Conservation (phyloP, 805 yeast genomes). For the Torulaspora delbrueckii region DNA sequence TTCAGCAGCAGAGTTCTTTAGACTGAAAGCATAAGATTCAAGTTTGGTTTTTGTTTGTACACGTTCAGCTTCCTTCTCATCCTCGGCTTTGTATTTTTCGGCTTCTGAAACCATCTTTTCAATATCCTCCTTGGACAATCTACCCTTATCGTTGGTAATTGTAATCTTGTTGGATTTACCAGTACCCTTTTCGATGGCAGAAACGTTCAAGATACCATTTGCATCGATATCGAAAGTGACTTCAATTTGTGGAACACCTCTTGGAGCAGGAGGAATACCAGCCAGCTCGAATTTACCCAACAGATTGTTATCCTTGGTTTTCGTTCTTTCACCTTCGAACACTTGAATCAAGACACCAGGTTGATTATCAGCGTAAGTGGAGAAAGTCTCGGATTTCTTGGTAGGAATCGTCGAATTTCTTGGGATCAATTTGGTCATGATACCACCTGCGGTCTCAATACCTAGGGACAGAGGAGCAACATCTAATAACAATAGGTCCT, state of each 20-base stretch:
- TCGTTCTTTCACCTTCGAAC: constrained; percentile 96
- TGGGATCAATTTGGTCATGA: constrained; percentile 95
- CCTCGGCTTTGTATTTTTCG: constrained; percentile 95
- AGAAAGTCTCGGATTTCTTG: constrained; percentile 94
- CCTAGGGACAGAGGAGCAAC: constrained; percentile 97
- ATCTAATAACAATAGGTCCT: constrained; percentile 89
- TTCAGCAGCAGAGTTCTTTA: constrained; percentile 77
- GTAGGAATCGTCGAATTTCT: constrained; percentile 97
- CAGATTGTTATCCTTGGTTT: constrained; percentile 91
- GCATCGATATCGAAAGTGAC: constrained; percentile 97
- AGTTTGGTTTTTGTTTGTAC: constrained; percentile 90
- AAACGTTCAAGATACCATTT: constrained; percentile 93
- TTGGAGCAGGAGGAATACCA: constrained; percentile 98
- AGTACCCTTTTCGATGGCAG: constrained; percentile 97
- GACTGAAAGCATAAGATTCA: constrained; percentile 91
- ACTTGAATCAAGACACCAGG: constrained; percentile 98
- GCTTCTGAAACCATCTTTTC: constrained; percentile 98
- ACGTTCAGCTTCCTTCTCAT: constrained; percentile 90
- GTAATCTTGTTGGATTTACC: constrained; percentile 97
- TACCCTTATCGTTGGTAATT: constrained; percentile 97
- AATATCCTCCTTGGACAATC: constrained; percentile 94
- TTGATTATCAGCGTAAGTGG: constrained; percentile 96
- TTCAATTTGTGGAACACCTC: constrained; percentile 98
- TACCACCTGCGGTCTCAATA: constrained; percentile 99
- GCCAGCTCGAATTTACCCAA: constrained; percentile 95